A percentile compares a stretch with the other conserved stretches of the same genome.
Evolutionary conservation across 805 yeast species (phyloP).

Genomic region (Suhomyces vadensis): DNA sequence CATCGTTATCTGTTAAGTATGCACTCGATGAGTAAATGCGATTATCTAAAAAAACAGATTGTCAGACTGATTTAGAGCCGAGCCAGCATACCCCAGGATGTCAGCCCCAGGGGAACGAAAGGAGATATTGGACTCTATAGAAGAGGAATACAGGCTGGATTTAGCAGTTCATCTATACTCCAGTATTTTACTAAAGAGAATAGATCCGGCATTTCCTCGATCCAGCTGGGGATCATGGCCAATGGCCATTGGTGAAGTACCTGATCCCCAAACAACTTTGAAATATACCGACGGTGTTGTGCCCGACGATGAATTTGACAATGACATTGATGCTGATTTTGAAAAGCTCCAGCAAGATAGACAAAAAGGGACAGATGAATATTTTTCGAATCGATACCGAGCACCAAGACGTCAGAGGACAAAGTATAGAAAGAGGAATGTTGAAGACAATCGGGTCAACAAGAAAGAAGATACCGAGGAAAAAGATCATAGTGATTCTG

Average conservation of each 20-base stretch:
- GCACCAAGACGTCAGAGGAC: background rate
- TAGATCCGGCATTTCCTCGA: slow-evolving; percentile 37
- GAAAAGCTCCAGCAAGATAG: background rate
- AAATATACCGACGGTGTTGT: slow-evolving; percentile 23
- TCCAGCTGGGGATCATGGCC: slow-evolving; percentile 66
- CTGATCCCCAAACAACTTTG: slow-evolving; percentile 33
- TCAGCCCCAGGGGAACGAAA: slow-evolving; percentile 18
- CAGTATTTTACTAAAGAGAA: slow-evolving; percentile 44
- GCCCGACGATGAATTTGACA: slow-evolving; percentile 6
- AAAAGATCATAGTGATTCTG: slow-evolving; percentile 12
- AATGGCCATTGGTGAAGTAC: slow-evolving; percentile 30
- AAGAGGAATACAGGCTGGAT: slow-evolving; percentile 53
- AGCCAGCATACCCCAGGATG: slow-evolving; percentile 3
- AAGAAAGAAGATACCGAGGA: slow-evolving; percentile 9
- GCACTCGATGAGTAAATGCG: slow-evolving; percentile 2
- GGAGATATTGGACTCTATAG: slow-evolving; percentile 36
- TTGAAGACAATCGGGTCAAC: slow-evolving; percentile 6
- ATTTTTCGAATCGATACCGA: background rate
- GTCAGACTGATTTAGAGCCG: background rate
- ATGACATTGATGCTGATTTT: slow-evolving; percentile 13
- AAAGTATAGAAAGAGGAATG: background rate
- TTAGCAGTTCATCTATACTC: slow-evolving; percentile 67
- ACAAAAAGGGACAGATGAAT: background rate
- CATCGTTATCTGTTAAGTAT: too few relatives aligned
- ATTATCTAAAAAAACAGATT: background rate